Base-by-base conservation (phyloP, 78 protist species). In the Polysphondylium violaceum region DNA sequence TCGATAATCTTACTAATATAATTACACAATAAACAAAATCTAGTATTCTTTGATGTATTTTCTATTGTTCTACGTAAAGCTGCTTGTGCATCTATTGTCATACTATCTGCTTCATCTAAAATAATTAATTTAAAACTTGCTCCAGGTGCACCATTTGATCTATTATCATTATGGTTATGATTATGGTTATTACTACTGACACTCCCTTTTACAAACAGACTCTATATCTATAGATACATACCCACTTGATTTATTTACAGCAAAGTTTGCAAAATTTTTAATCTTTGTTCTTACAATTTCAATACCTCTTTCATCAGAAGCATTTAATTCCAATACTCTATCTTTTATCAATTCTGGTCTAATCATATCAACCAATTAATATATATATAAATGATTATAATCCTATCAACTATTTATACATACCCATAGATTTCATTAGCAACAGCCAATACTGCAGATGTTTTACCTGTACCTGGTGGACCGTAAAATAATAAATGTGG, bases 391-490 rank as follows among this genome's bases (percentile, higher is more conserved):
- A 9, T 3, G 27, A 27, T 92, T 69, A 31, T 23, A 79, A 60
- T 61, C 19, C 4, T 6, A 3, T 23, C 77, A 27, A 3, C 74
- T n/a, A n/a, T n/a, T n/a, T 83, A n/a, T n/a, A n/a, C n/a, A n/a
- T n/a, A n/a, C n/a, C 99, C 99, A 59, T 55, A 98, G n/a, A 99
- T 79, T n/a, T 97, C 92, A 14, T 86, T 83, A 19, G 98, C 97
- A 2, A 95, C 29, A 14, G 99, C 99, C 0, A 96, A 96, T 36
- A 99, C 96, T 19, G 98, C 74, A 31, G 99, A 94, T 8, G 99
- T 98, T 74, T 98, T 98, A 1, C 99, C 99, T 21, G 99, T 98
- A 25, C 99, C 99, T 6, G 99, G 99, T 11, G 99, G 99, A 1
- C 99, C 99, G 88, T 98, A 98, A 86, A 99, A 98, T 23, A 98